These are phyloP conservation scores for Talaromyces verruculosus DNA, from an alignment of 2,329 filamentous ascomycete species.

Conservation along the genomic window DNA sequence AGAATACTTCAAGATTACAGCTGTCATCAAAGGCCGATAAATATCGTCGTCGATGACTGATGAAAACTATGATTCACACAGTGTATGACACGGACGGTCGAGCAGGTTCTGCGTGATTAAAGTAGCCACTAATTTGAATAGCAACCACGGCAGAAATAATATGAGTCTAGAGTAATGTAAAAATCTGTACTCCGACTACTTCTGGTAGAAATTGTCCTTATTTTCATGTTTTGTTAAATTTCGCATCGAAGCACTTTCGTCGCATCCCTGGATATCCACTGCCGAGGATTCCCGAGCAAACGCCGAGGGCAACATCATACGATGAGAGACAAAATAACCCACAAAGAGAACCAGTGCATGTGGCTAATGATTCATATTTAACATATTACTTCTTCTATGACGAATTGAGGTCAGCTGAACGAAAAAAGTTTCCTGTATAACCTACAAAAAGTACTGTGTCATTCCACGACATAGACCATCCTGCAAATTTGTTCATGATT, in stretches of 20 bases:
- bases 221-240: too few relatives aligned
- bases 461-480: neutral
- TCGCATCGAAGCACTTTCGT: neutral
- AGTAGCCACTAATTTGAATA: neutral
- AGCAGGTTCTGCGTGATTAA: neutral
- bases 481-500: neutral
- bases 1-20: neutral
- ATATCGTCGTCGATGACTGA: neutral
- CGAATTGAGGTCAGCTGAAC: neutral
- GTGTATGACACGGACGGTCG: too few relatives aligned
- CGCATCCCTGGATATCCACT: neutral
- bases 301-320: constrained; percentile 1
- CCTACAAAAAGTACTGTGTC: neutral
- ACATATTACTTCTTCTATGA: neutral
- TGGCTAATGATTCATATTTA: neutral
- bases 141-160: neutral
- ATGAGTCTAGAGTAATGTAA: neutral
- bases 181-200: neutral
- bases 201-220: too few relatives aligned
- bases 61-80: neutral
- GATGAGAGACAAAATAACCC: neutral
- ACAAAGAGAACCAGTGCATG: neutral
- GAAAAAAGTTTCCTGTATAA: neutral
- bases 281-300: neutral
- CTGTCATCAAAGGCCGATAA: neutral